A percentile compares a stretch with the other conserved stretches of the same genome.
phyloP scores from a whole-genome alignment of 805 yeast species.

The Candida coquimbonensis region DNA sequence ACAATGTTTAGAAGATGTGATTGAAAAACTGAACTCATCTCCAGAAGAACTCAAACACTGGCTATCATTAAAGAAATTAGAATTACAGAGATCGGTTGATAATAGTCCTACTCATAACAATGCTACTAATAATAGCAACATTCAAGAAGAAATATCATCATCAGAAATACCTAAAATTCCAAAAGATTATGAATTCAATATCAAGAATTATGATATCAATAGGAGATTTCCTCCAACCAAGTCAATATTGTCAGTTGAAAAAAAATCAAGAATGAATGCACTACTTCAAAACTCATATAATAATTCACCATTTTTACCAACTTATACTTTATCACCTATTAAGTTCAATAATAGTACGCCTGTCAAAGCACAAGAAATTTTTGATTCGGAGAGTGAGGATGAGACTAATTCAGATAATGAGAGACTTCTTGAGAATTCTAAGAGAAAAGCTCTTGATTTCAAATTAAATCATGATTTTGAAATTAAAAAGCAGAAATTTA shows the following conservation, averaged over 20 bases:
- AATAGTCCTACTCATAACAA: no score
- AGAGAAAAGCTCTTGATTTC: not conserved
- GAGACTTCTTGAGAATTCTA: constrained; percentile 1
- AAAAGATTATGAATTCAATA: constrained; percentile 13
- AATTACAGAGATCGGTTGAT: constrained; percentile 21
- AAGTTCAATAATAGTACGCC: not conserved
- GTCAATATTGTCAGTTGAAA: constrained; percentile 12
- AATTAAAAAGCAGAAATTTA: not conserved
- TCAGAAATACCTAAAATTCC: constrained; percentile 5
- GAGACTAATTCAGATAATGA: not conserved
- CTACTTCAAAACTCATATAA: not conserved
- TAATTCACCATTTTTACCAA: not conserved
- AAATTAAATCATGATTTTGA: not conserved
- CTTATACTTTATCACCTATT: not conserved
- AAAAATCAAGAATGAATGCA: not conserved
- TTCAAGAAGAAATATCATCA: constrained; percentile 1
- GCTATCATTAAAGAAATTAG: constrained; percentile 42
- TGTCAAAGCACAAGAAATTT: not conserved
- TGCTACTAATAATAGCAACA: not conserved
- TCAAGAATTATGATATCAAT: constrained; percentile 4
- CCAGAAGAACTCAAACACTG: constrained; percentile 41
- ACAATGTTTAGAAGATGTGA: constrained; percentile 52
- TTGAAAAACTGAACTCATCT: constrained; percentile 16
- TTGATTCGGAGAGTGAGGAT: not conserved
- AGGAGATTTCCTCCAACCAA: constrained; percentile 17